phyloP scores from a whole-genome alignment of 805 yeast species.

The Allodekkera sacchari region DNA sequence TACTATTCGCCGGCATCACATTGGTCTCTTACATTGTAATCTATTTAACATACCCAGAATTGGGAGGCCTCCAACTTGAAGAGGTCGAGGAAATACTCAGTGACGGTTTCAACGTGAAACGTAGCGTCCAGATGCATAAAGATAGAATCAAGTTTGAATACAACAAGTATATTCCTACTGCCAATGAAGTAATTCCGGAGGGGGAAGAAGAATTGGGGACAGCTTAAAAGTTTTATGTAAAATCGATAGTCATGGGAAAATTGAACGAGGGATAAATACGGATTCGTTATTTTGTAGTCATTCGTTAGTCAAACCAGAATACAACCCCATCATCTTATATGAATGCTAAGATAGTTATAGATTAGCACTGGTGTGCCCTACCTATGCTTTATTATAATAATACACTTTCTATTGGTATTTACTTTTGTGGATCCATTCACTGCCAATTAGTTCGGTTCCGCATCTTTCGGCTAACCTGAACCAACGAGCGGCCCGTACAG shows the following conservation, averaged over 20 bases:
- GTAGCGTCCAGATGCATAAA: slow-evolving; percentile 26
- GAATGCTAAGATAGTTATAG: too few species aligned
- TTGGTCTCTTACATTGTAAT: slow-evolving; percentile 35
- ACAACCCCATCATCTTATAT: too few species aligned
- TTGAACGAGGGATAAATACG: background rate
- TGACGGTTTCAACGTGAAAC: slow-evolving; percentile 39
- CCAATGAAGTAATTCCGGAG: background rate
- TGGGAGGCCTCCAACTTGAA: slow-evolving; percentile 43
- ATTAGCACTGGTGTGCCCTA: too few species aligned
- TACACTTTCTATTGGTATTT: too few species aligned
- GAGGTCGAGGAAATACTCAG: slow-evolving; percentile 38
- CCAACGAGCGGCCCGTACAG: slow-evolving; percentile 60
- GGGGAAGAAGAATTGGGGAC: background rate
- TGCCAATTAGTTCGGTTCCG: slow-evolving; percentile 56
- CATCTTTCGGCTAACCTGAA: slow-evolving; percentile 53
- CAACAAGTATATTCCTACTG: background rate
- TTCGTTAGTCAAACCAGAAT: too few species aligned
- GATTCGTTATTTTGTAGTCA: background rate
- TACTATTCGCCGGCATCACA: slow-evolving; percentile 38
- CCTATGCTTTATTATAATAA: too few species aligned
- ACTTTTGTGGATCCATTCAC: slow-evolving; percentile 68
- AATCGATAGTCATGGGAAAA: background rate
- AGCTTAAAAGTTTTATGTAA: background rate
- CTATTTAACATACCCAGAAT: slow-evolving; percentile 41
- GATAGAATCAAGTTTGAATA: slow-evolving; percentile 2